Evolutionary conservation across 768 basidiomycete genomes (phyloP).

Genomic region (Pulveroboletus sp.): DNA sequence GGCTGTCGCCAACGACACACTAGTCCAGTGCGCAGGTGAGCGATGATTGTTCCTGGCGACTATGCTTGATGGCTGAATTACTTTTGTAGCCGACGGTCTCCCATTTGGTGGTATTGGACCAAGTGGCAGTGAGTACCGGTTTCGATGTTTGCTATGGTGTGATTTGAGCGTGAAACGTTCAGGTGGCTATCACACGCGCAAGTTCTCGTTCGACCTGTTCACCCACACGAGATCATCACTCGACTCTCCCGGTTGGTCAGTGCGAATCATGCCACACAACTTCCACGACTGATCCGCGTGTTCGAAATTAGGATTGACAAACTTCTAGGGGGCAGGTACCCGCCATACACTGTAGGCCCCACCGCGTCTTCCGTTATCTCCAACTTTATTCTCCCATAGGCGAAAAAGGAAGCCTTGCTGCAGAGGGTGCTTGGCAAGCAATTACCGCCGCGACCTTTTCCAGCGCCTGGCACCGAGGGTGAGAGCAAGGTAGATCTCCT

Average conservation of each 20-base stretch:
- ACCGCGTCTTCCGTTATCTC: neutral
- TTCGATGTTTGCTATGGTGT: neutral
- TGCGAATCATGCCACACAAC: neutral
- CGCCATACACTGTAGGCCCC: conserved; percentile 27
- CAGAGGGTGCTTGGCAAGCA: conserved; percentile 8
- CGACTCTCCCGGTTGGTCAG: conserved; percentile 38
- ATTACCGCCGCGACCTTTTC: conserved; percentile 22
- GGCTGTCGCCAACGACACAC: conserved; percentile 64
- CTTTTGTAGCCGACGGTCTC: conserved; percentile 48
- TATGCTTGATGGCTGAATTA: neutral
- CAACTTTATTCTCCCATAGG: conserved; percentile 3
- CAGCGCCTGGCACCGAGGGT: conserved; percentile 8
- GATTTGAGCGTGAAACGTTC: neutral
- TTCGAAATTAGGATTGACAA: conserved; percentile 18
- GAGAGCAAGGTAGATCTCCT: conserved; percentile 9
- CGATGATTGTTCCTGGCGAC: neutral
- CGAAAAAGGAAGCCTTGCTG: conserved; percentile 26
- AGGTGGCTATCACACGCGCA: conserved; percentile 73
- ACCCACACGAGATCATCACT: conserved; percentile 66
- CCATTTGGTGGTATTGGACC: conserved; percentile 75
- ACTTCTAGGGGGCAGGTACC: conserved; percentile 27
- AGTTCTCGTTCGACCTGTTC: conserved; percentile 74
- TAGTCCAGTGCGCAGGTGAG: conserved; percentile 61
- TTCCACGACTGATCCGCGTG: neutral
- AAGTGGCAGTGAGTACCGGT: conserved; percentile 59